Evolutionary conservation across 371 early-diverging fungal species (phyloP), one percentile per base, ranked within the genome.

Genomic region (Lichtheimia corymbifera): DNA sequence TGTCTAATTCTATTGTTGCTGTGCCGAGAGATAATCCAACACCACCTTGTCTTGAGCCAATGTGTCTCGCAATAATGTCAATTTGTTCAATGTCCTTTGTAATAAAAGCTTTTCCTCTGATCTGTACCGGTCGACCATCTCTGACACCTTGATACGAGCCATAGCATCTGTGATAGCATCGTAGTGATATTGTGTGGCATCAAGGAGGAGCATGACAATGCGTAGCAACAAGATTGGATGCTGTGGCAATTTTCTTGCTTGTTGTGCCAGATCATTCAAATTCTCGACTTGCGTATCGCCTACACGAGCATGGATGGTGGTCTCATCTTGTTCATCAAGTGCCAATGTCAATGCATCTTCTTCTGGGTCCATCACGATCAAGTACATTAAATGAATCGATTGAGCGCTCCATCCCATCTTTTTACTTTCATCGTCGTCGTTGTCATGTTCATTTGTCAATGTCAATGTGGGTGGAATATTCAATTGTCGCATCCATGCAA

Each of bases 161-260:
- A 56, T 55, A 15, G 50, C 7, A 6, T 18, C 22, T 1, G 41
- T 15, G 15, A 62, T 57, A 25, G n/a, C 18, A 17, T 53, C 24
- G 14, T 45, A 45, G 11, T 65, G 67, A 20, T 67, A 63, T 18
- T 58, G 60, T 30, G 67, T 28, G 2, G 70, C 73, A 43, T 76
- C 64, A 44, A 65, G 40, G 11, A 76, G 47, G 3, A 76, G 49
- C 27, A 73, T 44, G 11, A 61, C 45, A 0, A 59, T 67, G 17
- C 77, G 66, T 4, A 73, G 51, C 40, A 69, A 57, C 41, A 73
- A 63, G 5, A 76, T 43, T 4, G 68, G 65, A 2, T 54, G 57
- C 9, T 57, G 25, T 0, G 61, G 42, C 17, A 63, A 45, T 25
- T 12, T 15, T 13, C 54, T 18, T 4, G 65, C 62, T 2, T 13